These are phyloP conservation scores for Lathyrus oleraceus DNA, from an alignment of 306 rosid species.

Conservation along the genomic window DNA sequence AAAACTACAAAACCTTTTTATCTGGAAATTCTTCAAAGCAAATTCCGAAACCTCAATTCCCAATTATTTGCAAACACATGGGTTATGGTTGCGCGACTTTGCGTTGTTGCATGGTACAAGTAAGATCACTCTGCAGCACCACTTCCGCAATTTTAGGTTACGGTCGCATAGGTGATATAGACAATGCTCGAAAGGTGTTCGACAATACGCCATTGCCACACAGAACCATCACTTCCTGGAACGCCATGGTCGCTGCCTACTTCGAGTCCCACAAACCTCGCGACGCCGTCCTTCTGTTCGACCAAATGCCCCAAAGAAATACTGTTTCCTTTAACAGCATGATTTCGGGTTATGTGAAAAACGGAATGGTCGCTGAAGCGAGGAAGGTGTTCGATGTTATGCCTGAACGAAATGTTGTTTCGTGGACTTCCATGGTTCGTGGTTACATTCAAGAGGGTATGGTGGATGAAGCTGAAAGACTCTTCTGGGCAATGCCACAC, in stretches of 20 bases:
- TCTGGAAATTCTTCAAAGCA: too few relatives aligned
- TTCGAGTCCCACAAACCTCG: constrained; percentile 45
- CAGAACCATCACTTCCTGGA: constrained; percentile 48
- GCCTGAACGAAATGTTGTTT: constrained; percentile 55
- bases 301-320: constrained; percentile 47
- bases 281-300: constrained; percentile 47
- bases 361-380: constrained; percentile 46
- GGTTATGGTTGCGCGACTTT: too few relatives aligned
- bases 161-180: constrained; percentile 40
- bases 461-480: constrained; percentile 42
- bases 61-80: background rate
- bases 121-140: constrained; percentile 33
- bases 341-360: constrained; percentile 46
- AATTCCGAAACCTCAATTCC: background rate
- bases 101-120: constrained; percentile 12
- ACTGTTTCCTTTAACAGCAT: constrained; percentile 52
- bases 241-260: constrained; percentile 55
- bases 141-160: constrained; percentile 35
- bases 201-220: constrained; percentile 43
- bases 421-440: constrained; percentile 64
- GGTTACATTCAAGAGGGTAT: constrained; percentile 47
- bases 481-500: constrained; percentile 52
- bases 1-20: too few relatives aligned
- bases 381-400: constrained; percentile 44
- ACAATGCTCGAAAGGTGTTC: constrained; percentile 53